Evolutionary conservation across 139 green algal genomes (phyloP).

Genomic region (Auxenochlorella pyrenoidosa): DNA sequence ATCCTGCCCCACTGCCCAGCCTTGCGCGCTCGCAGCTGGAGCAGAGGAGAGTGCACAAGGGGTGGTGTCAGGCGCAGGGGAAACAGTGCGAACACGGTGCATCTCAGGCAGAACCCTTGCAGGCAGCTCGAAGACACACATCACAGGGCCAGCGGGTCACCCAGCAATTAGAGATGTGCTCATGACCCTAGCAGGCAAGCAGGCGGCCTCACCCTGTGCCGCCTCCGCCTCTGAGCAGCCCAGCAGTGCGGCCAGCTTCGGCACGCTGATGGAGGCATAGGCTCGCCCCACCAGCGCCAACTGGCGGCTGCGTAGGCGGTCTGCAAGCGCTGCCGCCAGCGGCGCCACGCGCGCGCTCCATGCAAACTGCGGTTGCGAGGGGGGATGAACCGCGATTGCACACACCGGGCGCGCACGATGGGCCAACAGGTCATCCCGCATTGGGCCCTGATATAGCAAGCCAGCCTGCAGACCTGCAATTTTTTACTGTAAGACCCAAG

Average conservation of each 20-base stretch:
- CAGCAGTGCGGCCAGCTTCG: slow-evolving; percentile 34
- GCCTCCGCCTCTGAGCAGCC: slow-evolving; percentile 33
- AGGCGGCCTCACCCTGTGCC: background rate
- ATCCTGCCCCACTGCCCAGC: slow-evolving; percentile 22
- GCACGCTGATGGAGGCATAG: slow-evolving; percentile 14
- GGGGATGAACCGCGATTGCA: background rate
- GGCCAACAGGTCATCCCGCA: too few relatives aligned
- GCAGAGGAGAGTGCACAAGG: background rate
- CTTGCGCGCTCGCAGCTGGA: background rate
- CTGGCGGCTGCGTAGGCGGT: background rate
- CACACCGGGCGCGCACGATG: too few relatives aligned
- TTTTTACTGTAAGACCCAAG: too few relatives aligned
- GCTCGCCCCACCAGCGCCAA: slow-evolving; percentile 28
- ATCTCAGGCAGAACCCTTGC: background rate
- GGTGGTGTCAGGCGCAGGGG: background rate
- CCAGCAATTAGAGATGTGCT: too few relatives aligned
- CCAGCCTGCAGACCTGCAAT: too few relatives aligned
- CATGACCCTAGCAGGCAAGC: background rate
- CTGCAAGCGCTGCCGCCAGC: slow-evolving; percentile 15
- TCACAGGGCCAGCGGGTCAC: background rate
- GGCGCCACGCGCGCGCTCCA: slow-evolving; percentile 23
- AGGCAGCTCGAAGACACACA: background rate
- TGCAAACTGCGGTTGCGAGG: background rate
- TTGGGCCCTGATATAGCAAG: too few relatives aligned
- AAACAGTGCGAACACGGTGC: background rate